Evolutionary conservation across 2,329 filamentous ascomycete genomes (phyloP).

Genomic region (Drechslerella stenobrocha): DNA sequence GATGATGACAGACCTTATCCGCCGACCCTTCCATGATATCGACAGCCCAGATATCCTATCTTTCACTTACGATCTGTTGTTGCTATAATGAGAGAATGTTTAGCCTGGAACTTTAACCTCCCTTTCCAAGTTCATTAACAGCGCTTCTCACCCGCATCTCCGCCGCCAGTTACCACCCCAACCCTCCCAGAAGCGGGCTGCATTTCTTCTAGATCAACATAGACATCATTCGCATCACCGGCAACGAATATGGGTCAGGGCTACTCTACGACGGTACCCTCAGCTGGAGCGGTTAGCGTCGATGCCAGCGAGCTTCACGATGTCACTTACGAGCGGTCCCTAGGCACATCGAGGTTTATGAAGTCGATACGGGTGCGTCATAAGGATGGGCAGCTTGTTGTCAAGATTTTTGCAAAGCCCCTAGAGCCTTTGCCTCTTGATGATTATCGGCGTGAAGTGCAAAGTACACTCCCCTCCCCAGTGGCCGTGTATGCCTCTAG

Average conservation of each 20-base stretch:
- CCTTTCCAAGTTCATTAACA: constrained; percentile 36
- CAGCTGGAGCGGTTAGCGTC: constrained; percentile 70
- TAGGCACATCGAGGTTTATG: constrained; percentile 92
- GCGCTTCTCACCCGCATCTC: constrained; percentile 5
- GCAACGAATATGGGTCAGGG: constrained; percentile 80
- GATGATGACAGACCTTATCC: constrained; percentile 8
- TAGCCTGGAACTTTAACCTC: constrained; percentile 10
- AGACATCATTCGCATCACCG: constrained; percentile 50
- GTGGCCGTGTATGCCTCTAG: constrained; percentile 10
- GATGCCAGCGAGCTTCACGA: constrained; percentile 91
- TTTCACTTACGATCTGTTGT: constrained; percentile 4
- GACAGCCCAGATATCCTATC: background rate
- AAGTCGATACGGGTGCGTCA: constrained; percentile 91
- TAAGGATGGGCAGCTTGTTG: constrained; percentile 85
- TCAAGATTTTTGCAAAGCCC: constrained; percentile 90
- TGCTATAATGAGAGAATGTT: constrained; percentile 34
- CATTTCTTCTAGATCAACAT: constrained; percentile 49
- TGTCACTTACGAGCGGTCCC: constrained; percentile 84
- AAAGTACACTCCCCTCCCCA: constrained; percentile 63
- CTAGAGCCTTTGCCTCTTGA: constrained; percentile 75
- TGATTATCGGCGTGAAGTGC: constrained; percentile 74
- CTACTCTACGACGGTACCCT: constrained; percentile 70
- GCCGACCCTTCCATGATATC: constrained; percentile 25
- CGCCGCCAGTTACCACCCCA: background rate
- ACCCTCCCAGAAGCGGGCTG: constrained; percentile 9